A percentile compares a stretch with the other conserved stretches of the same genome.
Conservation (phyloP, 352 stramenopile species). For the Globisporangium polare region DNA sequence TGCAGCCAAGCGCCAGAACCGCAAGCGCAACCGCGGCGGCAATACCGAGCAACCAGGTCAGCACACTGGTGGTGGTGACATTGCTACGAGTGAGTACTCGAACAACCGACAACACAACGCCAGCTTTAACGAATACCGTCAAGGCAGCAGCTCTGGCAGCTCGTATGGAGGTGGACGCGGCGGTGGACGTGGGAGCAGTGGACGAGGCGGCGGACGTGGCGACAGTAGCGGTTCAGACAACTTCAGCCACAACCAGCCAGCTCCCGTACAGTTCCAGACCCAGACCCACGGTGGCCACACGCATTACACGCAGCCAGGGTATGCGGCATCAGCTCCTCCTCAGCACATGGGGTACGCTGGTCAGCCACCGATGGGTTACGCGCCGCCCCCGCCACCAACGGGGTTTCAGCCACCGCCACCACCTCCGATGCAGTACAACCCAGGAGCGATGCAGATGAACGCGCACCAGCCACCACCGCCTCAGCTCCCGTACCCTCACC, state of each 20-base stretch:
- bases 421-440: constrained; percentile 22
- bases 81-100: background rate
- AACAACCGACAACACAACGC: constrained; percentile 5
- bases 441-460: constrained; percentile 19
- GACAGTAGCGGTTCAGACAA: constrained; percentile 12
- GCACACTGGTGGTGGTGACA: background rate
- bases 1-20: constrained; percentile 56
- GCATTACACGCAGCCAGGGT: constrained; percentile 48
- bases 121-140: constrained; percentile 9
- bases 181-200: constrained; percentile 16
- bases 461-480: constrained; percentile 20
- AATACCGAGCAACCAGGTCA: background rate
- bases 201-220: constrained; percentile 11
- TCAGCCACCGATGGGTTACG: constrained; percentile 30
- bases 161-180: constrained; percentile 13
- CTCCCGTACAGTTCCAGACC: constrained; percentile 26
- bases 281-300: constrained; percentile 41
- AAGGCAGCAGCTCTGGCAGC: background rate
- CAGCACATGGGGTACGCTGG: constrained; percentile 24
- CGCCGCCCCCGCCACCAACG: constrained; percentile 21
- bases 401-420: constrained; percentile 24
- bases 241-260: constrained; percentile 12
- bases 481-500: constrained; percentile 20
- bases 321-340: constrained; percentile 12
- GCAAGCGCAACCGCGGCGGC: constrained; percentile 57